Conservation (phyloP, 2,329 filamentous ascomycete genomes). For the Cladophialophora immunda region DNA sequence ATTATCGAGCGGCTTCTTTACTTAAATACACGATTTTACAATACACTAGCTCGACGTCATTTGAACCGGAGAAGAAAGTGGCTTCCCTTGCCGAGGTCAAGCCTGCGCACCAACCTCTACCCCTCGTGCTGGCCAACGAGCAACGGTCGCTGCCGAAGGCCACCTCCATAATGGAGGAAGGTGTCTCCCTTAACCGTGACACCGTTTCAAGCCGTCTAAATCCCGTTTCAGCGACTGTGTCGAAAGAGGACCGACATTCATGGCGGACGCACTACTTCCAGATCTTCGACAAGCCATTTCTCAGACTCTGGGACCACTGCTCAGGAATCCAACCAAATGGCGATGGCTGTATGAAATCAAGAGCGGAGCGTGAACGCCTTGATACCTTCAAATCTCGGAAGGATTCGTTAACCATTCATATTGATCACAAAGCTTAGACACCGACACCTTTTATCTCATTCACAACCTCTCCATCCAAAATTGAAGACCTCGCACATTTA, state of each 20-base stretch:
- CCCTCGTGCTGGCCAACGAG: too few species aligned
- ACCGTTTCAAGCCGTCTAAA: too few species aligned
- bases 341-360: constrained; percentile 26
- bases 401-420: constrained; percentile 32
- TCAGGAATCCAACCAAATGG: constrained; percentile 23
- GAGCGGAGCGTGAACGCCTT: constrained; percentile 28
- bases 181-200: too few species aligned
- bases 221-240: background rate
- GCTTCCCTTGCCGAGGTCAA: too few species aligned
- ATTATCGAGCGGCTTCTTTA: too few species aligned
- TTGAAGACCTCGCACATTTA: constrained; percentile 25
- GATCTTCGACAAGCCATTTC: constrained; percentile 19
- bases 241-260: background rate
- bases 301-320: constrained; percentile 20
- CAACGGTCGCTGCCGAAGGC: too few species aligned
- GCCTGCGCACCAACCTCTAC: too few species aligned
- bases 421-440: constrained; percentile 30
- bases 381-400: constrained; percentile 31
- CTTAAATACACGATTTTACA: too few species aligned
- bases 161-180: too few species aligned
- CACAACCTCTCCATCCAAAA: constrained; percentile 26
- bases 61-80: too few species aligned
- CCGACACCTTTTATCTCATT: constrained; percentile 37
- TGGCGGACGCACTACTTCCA: constrained; percentile 12
- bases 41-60: too few species aligned